These are phyloP conservation scores for Gossypium raimondii DNA, from an alignment of 345 rosid genomes.

Conservation along the genomic window DNA sequence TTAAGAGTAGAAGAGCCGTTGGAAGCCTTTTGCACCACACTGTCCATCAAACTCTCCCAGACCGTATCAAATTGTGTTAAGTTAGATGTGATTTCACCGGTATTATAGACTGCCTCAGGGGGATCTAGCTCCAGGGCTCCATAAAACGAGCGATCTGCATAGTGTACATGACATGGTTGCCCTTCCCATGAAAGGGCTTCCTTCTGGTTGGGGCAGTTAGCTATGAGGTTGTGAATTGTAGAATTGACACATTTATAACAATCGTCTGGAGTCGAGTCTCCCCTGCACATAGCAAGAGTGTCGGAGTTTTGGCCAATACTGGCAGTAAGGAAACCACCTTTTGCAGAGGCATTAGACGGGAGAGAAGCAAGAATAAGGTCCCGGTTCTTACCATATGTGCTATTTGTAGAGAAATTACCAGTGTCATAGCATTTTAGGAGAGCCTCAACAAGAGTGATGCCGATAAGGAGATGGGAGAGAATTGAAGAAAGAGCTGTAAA, in stretches of 20 bases:
- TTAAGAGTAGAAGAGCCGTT: slow-evolving; percentile 27
- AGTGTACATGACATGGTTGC: too few relatives aligned
- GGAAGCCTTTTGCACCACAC: slow-evolving; percentile 18
- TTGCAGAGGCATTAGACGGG: not conserved
- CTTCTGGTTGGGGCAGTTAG: slow-evolving; percentile 17
- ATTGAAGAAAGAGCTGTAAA: not conserved
- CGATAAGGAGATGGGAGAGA: not conserved
- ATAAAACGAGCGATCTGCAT: not conserved
- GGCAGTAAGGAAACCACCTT: slow-evolving; percentile 15
- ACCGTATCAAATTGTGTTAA: slow-evolving; percentile 18
- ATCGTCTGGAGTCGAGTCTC: not conserved
- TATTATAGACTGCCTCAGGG: not conserved
- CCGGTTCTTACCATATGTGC: slow-evolving; percentile 20
- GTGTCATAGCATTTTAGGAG: not conserved
- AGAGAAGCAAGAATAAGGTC: slow-evolving; percentile 12
- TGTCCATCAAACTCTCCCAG: slow-evolving; percentile 31
- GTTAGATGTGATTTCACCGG: not conserved
- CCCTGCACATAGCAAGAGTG: slow-evolving; percentile 20
- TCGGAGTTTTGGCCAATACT: slow-evolving; percentile 12
- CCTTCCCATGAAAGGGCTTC: slow-evolving; percentile 4
- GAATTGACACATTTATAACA: not conserved
- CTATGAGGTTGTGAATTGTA: not conserved
- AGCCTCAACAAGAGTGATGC: not conserved
- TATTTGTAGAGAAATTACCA: slow-evolving; percentile 18
- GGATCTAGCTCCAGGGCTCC: slow-evolving; percentile 23